Percentiles rank a stretch among this genome's conserved stretches.
Evolutionary conservation across 1,284 basidiomycete genomes (phyloP).

Genomic region (Porogramme epimiltina): DNA sequence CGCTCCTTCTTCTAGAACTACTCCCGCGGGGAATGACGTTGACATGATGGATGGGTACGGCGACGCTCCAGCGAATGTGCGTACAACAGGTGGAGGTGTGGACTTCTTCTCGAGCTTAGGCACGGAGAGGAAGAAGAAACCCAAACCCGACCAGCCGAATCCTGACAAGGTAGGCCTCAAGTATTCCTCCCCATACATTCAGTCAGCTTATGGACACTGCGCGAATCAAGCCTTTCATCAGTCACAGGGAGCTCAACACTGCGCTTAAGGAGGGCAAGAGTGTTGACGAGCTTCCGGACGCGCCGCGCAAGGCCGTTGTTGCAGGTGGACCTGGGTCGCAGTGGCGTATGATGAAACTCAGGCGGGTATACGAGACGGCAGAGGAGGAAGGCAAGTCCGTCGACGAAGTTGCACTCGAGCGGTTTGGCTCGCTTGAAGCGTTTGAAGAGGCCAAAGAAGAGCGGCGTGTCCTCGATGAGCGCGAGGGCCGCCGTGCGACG

Average conservation of each 20-base stretch:
- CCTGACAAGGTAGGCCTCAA: conserved; percentile 63
- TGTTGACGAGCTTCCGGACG: conserved; percentile 57
- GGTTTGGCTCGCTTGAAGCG: conserved; percentile 83
- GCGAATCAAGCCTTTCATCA: conserved; percentile 69
- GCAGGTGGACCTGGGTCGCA: conserved; percentile 91
- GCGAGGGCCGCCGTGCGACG: conserved; percentile 54
- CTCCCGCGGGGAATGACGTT: conserved; percentile 47
- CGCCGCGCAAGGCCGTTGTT: conserved; percentile 51
- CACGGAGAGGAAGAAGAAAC: conserved; percentile 65
- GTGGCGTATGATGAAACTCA: conserved; percentile 98
- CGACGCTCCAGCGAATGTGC: conserved; percentile 49
- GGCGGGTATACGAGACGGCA: conserved; percentile 86
- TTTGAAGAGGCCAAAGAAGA: conserved; percentile 92
- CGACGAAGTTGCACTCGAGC: conserved; percentile 86
- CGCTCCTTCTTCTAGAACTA: conserved; percentile 22
- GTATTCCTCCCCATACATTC: background rate
- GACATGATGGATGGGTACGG: conserved; percentile 74
- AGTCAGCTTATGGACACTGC: conserved; percentile 7
- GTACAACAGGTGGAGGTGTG: conserved; percentile 54
- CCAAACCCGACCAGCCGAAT: conserved; percentile 64
- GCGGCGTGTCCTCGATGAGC: conserved; percentile 81
- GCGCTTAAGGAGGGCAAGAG: conserved; percentile 66
- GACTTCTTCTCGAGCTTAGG: conserved; percentile 90
- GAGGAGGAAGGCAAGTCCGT: conserved; percentile 79
- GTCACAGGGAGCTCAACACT: conserved; percentile 80